These are phyloP conservation scores for Colletotrichum zoysiae DNA, from an alignment of 2,329 filamentous ascomycete genomes.

Conservation along the genomic window DNA sequence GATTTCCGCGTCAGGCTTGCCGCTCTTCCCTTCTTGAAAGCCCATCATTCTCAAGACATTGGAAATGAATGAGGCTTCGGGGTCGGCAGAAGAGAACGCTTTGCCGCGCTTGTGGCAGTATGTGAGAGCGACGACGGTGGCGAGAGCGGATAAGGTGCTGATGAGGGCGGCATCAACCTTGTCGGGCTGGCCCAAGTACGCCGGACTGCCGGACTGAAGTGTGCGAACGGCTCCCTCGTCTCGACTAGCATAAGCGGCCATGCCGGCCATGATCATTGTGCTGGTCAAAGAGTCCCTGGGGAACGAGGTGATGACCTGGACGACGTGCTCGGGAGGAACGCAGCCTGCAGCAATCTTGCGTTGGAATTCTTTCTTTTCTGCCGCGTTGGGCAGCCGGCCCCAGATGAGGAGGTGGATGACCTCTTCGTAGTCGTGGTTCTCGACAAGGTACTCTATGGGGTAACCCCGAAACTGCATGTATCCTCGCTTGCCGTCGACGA, in stretches of 20 bases:
- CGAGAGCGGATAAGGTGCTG: conserved; percentile 13
- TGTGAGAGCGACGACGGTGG: conserved; percentile 25
- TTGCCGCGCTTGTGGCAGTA: conserved; percentile 55
- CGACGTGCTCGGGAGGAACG: conserved; percentile 14
- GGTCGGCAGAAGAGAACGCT: conserved; percentile 50
- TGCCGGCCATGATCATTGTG: conserved; percentile 53
- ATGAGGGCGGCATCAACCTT: conserved; percentile 23
- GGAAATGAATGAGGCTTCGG: conserved; percentile 51
- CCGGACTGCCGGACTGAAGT: neutral
- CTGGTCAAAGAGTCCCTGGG: conserved; percentile 50
- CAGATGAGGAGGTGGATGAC: conserved; percentile 54
- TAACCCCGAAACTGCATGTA: conserved; percentile 51
- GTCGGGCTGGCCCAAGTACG: neutral
- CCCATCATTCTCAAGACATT: conserved; percentile 54
- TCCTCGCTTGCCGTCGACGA: conserved; percentile 51
- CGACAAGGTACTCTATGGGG: conserved; percentile 45
- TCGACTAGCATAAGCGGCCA: conserved; percentile 51
- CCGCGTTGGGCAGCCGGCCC: conserved; percentile 50
- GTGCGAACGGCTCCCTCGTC: conserved; percentile 48
- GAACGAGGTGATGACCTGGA: conserved; percentile 31
- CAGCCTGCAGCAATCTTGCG: conserved; percentile 13
- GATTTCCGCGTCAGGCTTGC: conserved; percentile 48
- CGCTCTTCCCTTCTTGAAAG: neutral
- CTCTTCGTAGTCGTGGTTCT: conserved; percentile 45
- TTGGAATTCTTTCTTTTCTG: conserved; percentile 46